Evolutionary conservation across 164 flowering plant species (phyloP).

Genomic region (Tetracentron sinense): DNA sequence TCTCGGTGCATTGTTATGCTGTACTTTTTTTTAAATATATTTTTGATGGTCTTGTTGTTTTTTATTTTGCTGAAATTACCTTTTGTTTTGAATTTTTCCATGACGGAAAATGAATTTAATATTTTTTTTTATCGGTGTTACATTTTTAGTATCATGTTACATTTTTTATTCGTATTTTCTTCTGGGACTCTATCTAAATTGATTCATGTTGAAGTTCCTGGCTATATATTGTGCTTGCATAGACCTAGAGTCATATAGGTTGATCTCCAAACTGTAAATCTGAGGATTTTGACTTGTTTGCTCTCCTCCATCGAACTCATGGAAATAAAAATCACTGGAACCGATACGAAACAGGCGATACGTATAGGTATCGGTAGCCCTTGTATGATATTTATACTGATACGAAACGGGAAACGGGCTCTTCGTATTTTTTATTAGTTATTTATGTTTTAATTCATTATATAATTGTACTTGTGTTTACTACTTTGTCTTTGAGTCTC

Average conservation of each 20-base stretch:
- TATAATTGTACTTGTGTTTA: too few relatives aligned
- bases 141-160: not conserved
- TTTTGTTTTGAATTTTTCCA: not conserved
- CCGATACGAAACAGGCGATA: too few relatives aligned
- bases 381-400: too few relatives aligned
- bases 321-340: too few relatives aligned
- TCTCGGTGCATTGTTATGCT: not conserved
- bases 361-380: too few relatives aligned
- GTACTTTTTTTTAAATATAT: not conserved
- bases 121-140: too few relatives aligned
- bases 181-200: not conserved
- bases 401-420: too few relatives aligned
- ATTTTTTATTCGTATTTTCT: not conserved
- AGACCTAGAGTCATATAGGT: not conserved
- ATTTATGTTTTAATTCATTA: too few relatives aligned
- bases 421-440: too few relatives aligned
- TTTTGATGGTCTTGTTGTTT: not conserved
- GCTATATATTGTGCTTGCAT: not conserved
- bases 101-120: not conserved
- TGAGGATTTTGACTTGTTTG: conserved; percentile 2
- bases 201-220: not conserved
- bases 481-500: too few relatives aligned
- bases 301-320: too few relatives aligned
- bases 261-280: not conserved
- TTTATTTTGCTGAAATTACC: not conserved